Evolutionary conservation across 441 rosid species (phyloP).

Genomic region (Pelargonium cotyledonis): DNA sequence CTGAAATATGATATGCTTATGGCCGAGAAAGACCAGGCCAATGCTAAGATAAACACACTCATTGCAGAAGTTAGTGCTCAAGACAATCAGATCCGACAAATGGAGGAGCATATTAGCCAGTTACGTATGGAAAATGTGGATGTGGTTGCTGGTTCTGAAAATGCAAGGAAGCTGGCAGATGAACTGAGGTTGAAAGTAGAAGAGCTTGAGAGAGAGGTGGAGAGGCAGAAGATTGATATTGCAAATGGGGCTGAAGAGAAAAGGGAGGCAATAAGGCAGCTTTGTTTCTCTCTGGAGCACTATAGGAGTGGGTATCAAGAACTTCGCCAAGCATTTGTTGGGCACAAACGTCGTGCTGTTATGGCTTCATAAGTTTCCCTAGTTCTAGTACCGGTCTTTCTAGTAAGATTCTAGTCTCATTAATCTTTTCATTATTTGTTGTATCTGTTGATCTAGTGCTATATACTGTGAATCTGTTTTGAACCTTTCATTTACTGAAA

Average conservation of each 20-base stretch:
- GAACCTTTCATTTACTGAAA: not conserved
- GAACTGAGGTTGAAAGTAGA: constrained; percentile 38
- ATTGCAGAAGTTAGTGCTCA: constrained; percentile 36
- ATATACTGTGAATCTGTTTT: not conserved
- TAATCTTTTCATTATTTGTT: not conserved
- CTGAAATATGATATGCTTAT: constrained; percentile 44
- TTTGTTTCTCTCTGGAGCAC: constrained; percentile 76
- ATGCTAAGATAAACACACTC: constrained; percentile 40
- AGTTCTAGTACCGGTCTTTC: not conserved
- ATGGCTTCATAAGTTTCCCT: constrained; percentile 18
- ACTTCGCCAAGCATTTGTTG: constrained; percentile 41
- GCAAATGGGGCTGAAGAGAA: constrained; percentile 61
- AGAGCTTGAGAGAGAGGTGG: constrained; percentile 53
- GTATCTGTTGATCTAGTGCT: not conserved
- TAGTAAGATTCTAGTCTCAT: constrained; percentile 1
- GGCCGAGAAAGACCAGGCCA: constrained; percentile 54
- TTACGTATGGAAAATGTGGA: constrained; percentile 23
- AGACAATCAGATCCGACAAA: constrained; percentile 34
- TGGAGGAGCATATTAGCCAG: constrained; percentile 34
- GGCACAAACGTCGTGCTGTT: constrained; percentile 28
- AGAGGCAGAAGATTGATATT: constrained; percentile 38
- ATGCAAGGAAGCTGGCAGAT: constrained; percentile 25
- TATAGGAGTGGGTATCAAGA: constrained; percentile 63
- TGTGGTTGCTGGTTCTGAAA: constrained; percentile 30
- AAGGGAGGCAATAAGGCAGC: constrained; percentile 77